These are phyloP conservation scores for Penicillium hordei DNA, from an alignment of 2,329 filamentous ascomycete species.

Conservation along the genomic window DNA sequence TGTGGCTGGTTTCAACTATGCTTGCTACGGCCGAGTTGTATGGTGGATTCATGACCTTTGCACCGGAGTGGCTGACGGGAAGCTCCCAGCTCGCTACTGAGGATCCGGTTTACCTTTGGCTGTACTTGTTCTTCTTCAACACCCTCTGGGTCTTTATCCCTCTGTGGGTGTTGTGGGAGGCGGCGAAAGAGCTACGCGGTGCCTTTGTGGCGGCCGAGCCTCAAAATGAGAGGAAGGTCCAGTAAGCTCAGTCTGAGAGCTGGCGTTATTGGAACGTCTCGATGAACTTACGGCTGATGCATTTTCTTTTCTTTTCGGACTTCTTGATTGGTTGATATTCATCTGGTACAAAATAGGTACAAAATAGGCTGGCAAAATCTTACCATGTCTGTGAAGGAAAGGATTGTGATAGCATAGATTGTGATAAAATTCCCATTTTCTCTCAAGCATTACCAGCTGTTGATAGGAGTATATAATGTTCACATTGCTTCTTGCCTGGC, in stretches of 20 bases:
- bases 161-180: slow-evolving; percentile 57
- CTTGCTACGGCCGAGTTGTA: slow-evolving; percentile 65
- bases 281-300: background rate
- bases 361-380: background rate
- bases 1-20: slow-evolving; percentile 59
- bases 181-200: slow-evolving; percentile 46
- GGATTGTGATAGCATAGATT: background rate
- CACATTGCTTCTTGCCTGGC: background rate
- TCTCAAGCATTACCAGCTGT: background rate
- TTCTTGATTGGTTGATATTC: background rate
- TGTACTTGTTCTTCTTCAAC: slow-evolving; percentile 66
- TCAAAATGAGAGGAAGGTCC: slow-evolving; percentile 20
- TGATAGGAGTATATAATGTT: background rate
- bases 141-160: slow-evolving; percentile 62
- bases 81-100: slow-evolving; percentile 57
- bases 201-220: slow-evolving; percentile 37
- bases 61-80: slow-evolving; percentile 63
- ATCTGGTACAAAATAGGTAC: background rate
- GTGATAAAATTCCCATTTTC: background rate
- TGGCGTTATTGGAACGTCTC: background rate
- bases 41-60: slow-evolving; percentile 65
- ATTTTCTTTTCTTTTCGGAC: background rate
- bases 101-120: slow-evolving; percentile 63
- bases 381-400: background rate
- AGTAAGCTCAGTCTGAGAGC: slow-evolving; percentile 11